Percentiles rank a stretch among this genome's conserved stretches.
Conservation (phyloP, 2,329 filamentous ascomycete species). For the Penicillium sp. region DNA sequence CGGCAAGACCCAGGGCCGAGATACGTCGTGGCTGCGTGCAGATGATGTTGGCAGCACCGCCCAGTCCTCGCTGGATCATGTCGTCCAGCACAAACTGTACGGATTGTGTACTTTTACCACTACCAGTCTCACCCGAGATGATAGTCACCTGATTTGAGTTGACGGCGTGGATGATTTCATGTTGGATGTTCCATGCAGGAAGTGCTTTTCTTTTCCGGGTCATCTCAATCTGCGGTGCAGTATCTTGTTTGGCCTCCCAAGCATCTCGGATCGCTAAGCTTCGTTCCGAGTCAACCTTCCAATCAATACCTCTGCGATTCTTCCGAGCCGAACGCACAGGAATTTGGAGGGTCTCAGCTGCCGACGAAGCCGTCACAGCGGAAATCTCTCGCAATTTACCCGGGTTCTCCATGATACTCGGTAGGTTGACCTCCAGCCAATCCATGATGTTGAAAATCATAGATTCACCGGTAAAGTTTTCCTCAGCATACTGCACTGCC, state of each 20-base stretch:
- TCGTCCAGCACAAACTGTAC: constrained; percentile 94
- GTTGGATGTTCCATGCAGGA: constrained; percentile 77
- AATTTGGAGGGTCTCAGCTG: constrained; percentile 15
- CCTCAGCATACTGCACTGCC: constrained; percentile 61
- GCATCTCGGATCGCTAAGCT: constrained; percentile 53
- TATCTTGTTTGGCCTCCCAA: constrained; percentile 62
- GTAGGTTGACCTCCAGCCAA: constrained; percentile 80
- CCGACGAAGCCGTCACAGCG: constrained; percentile 55
- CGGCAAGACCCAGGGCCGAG: constrained; percentile 83
- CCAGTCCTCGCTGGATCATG: constrained; percentile 66
- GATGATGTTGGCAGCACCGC: constrained; percentile 74
- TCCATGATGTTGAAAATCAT: constrained; percentile 87
- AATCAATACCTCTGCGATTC: constrained; percentile 54
- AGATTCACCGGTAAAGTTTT: constrained; percentile 67
- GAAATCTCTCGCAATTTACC: constrained; percentile 78
- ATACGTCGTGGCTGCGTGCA: constrained; percentile 94
- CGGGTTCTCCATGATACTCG: constrained; percentile 72
- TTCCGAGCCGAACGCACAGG: constrained; percentile 26
- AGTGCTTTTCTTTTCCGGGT: constrained; percentile 61
- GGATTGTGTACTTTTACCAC: constrained; percentile 91
- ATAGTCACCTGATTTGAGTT: constrained; percentile 78
- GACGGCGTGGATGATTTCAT: constrained; percentile 68
- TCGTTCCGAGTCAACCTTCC: constrained; percentile 49
- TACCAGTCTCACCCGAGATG: constrained; percentile 92
- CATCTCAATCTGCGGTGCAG: constrained; percentile 64